Evolutionary conservation across 225 moss, liverwort and hornwort genomes (phyloP).

Genomic region (Marchantia polymorpha): DNA sequence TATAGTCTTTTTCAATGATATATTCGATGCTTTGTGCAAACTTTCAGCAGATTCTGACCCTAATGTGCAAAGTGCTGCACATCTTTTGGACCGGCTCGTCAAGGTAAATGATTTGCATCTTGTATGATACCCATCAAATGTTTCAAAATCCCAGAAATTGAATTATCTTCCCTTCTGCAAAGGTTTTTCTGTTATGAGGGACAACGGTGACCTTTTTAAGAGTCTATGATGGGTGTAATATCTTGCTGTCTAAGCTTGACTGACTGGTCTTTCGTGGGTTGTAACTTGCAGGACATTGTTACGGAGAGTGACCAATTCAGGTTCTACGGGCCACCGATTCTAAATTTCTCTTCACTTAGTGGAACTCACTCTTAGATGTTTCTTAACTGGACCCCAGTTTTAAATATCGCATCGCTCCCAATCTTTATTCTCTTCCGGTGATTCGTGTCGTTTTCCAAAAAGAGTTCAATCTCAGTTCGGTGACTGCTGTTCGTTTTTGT

Average conservation of each 20-base stretch:
- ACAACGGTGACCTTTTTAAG: neutral
- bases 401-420: no score
- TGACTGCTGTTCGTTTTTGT: no score
- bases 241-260: neutral
- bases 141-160: neutral
- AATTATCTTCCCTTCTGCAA: neutral
- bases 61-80: slow-evolving; percentile 90
- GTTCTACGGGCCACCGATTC: slow-evolving; percentile 29
- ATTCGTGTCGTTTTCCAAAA: no score
- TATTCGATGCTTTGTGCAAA: slow-evolving; percentile 93
- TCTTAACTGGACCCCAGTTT: no score
- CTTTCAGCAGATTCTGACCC: slow-evolving; percentile 95
- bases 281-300: slow-evolving; percentile 81
- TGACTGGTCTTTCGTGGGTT: slow-evolving; percentile 7
- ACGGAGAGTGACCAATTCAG: slow-evolving; percentile 99
- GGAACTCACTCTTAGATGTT: neutral
- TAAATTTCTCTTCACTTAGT: neutral
- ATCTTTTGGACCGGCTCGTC: slow-evolving; percentile 81
- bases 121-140: neutral
- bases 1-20: slow-evolving; percentile 85
- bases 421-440: no score
- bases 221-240: neutral
- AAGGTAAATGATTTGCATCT: slow-evolving; percentile 49
- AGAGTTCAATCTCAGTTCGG: no score
- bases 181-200: neutral